Conservation (phyloP, 176 grass and related monocot species). For the Thalia dealbata region DNA sequence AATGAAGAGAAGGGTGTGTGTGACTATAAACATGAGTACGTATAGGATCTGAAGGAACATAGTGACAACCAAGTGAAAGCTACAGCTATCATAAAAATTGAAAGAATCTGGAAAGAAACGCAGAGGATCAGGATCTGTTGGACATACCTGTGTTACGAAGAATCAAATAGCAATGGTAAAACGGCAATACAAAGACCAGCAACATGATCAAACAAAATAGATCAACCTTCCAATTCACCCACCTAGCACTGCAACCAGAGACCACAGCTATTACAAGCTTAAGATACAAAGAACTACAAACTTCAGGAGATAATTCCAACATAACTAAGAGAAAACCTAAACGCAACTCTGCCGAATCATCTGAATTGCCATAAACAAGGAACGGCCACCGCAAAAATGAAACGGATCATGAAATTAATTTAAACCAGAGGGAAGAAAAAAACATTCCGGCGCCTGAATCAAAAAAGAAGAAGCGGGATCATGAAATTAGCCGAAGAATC, state of each 20-base stretch:
- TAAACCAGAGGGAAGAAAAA: background rate
- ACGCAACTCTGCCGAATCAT: too few relatives aligned
- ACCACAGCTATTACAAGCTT: background rate
- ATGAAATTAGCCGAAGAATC: background rate
- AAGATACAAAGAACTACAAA: background rate
- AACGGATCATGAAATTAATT: background rate
- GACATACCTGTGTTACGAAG: constrained; percentile 70
- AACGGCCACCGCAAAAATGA: background rate
- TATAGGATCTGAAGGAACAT: background rate
- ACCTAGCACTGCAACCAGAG: constrained; percentile 47
- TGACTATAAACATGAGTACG: too few relatives aligned
- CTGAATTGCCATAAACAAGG: background rate
- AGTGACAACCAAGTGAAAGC: background rate
- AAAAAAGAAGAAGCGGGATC: background rate
- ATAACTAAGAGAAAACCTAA: too few relatives aligned
- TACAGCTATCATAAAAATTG: background rate
- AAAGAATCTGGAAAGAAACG: background rate
- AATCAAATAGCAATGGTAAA: constrained; percentile 94
- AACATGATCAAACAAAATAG: constrained; percentile 93
- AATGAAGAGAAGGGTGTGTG: background rate
- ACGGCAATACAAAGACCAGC: constrained; percentile 83
- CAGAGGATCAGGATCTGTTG: background rate
- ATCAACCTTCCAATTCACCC: constrained; percentile 96
- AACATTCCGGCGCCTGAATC: background rate
- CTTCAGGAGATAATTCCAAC: too few relatives aligned